Evolutionary conservation across 768 basidiomycete species (phyloP).

Genomic region (Amanita rimosa): DNA sequence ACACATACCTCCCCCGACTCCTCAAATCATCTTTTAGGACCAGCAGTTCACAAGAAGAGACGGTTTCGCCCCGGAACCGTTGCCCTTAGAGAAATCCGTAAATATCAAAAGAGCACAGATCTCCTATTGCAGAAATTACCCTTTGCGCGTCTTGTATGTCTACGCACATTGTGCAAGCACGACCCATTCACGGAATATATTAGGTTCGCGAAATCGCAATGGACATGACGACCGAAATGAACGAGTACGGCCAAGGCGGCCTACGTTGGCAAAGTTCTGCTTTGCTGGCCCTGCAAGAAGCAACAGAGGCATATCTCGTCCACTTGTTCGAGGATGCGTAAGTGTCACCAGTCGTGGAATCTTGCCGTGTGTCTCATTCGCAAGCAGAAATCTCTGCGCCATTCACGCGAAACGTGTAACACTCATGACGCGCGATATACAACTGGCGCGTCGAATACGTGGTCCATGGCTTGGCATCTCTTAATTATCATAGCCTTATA

Average conservation of each 20-base stretch:
- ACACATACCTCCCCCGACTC: neutral
- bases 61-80: conserved; percentile 87
- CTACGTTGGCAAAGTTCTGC: conserved; percentile 96
- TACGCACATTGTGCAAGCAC: neutral
- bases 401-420: conserved; percentile 98
- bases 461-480: conserved; percentile 78
- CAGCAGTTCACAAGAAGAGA: conserved; percentile 31
- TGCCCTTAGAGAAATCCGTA: conserved; percentile 85
- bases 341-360: conserved; percentile 24
- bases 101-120: conserved; percentile 91
- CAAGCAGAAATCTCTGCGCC: conserved; percentile 79
- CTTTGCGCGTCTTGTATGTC: conserved; percentile 81
- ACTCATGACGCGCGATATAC: conserved; percentile 95
- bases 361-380: conserved; percentile 5
- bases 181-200: neutral
- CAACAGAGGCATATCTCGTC: conserved; percentile 89
- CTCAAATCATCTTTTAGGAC: neutral
- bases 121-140: conserved; percentile 80
- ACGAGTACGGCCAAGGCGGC: conserved; percentile 42
- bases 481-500: conserved; percentile 17
- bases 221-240: conserved; percentile 78
- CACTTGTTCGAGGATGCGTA: conserved; percentile 98
- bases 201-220: conserved; percentile 93
- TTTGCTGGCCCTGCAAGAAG: conserved; percentile 89
- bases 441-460: conserved; percentile 89